Evolutionary conservation across 495 filamentous ascomycete genomes (phyloP), one percentile per base, ranked within the genome.

Genomic region (Podospora sp.): DNA sequence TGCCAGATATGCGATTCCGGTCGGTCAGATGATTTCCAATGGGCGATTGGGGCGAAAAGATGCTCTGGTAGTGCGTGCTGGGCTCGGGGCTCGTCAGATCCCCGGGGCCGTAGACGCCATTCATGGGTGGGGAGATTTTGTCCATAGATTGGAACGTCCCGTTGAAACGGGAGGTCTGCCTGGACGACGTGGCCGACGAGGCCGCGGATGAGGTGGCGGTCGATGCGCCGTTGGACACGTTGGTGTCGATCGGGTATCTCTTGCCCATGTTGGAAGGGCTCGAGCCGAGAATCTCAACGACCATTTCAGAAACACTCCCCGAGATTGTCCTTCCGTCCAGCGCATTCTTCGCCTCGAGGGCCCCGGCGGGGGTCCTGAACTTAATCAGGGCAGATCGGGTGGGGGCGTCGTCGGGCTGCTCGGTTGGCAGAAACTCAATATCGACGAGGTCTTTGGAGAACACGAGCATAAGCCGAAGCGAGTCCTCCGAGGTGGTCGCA

Each of bases 31-130:
- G 87, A 71, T 91, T 92, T 49, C 87, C 90, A 65, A 95, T 89
- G 11, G 92, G 91, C 24, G 92, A 96, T 71, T 93, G 90, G 2
- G 92, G 91, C 20, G 90, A 92, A 79, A 96, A 97, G 49, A 95
- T 76, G 68, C 80, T 91, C 63, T 91, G 88, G 61, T 92, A 87
- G 29, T 88, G 85, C 25, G 86, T 80, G 71, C 82, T 85, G 6
- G 85, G 72, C 55, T 92, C 89, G 6, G 88, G 83, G 60, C 85
- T 80, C 5, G 85, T 79, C 57, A 91, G 82, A 56, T 92, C 87
- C 65, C 77, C 81, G 68, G 85, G 86, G 33, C 82, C 76, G 68
- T 87, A 85, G 14, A 82, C 76, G 6, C 82, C 80, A 35, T 84
- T 86, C 65, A 83, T 83, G 16, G 87, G 80, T 7, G 90, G 86